A percentile compares a stretch with the other conserved stretches of the same genome.
phyloP scores from a whole-genome alignment of 2,329 filamentous ascomycete species.

The Aspergillus neotritici region DNA sequence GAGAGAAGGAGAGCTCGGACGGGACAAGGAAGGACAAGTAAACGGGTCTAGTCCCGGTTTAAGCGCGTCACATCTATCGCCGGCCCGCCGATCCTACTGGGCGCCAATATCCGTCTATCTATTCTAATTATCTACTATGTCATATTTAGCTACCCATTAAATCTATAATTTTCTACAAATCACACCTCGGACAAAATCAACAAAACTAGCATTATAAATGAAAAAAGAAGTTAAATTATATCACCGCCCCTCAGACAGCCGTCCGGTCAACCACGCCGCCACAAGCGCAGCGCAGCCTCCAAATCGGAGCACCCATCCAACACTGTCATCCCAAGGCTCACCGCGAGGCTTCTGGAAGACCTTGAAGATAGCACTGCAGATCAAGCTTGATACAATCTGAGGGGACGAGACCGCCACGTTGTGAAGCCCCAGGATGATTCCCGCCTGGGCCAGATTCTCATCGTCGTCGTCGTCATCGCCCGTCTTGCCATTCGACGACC shows the following conservation, averaged over 20 bases:
- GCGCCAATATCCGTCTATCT: neutral
- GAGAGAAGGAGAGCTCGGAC: neutral
- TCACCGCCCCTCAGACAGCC: slow-evolving; percentile 56
- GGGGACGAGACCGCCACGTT: slow-evolving; percentile 91
- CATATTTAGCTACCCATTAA: too few relatives aligned
- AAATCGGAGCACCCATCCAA: slow-evolving; percentile 78
- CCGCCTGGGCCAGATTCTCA: slow-evolving; percentile 67
- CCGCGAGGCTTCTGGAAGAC: slow-evolving; percentile 82
- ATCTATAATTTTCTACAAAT: too few relatives aligned
- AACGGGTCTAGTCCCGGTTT: neutral
- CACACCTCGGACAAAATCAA: too few relatives aligned
- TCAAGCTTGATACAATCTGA: slow-evolving; percentile 82
- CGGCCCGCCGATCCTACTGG: slow-evolving; percentile 3
- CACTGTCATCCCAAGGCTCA: slow-evolving; percentile 75
- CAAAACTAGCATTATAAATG: neutral
- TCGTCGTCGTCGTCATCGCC: slow-evolving; percentile 26
- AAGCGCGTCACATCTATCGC: neutral
- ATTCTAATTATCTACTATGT: neutral
- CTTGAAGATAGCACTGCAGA: slow-evolving; percentile 78
- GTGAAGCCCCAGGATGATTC: slow-evolving; percentile 88
- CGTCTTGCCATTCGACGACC: slow-evolving; percentile 19
- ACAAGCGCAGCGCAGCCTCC: slow-evolving; percentile 73
- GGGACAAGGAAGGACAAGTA: slow-evolving; percentile 7
- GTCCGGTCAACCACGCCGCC: slow-evolving; percentile 66
- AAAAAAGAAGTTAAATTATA: neutral